phyloP scores from a whole-genome alignment of 768 basidiomycete genomes.

The Hypsizygus marmoreus region DNA sequence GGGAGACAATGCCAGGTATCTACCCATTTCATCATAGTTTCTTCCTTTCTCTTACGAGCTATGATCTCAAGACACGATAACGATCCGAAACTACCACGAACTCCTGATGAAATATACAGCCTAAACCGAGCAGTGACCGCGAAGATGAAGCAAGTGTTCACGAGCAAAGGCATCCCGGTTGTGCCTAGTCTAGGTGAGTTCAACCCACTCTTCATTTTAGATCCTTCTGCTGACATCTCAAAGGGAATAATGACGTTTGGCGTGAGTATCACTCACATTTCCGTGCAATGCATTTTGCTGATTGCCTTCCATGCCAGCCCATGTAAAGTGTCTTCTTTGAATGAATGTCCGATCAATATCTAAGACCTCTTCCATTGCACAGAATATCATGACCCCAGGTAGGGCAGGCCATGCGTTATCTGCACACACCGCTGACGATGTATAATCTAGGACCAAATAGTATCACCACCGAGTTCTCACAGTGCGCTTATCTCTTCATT shows the following conservation, averaged over 20 bases:
- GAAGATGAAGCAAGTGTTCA: slow-evolving; percentile 77
- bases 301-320: slow-evolving; percentile 42
- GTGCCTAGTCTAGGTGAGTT: slow-evolving; percentile 75
- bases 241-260: slow-evolving; percentile 93
- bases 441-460: slow-evolving; percentile 58
- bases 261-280: slow-evolving; percentile 48
- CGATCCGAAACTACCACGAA: slow-evolving; percentile 79
- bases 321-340: slow-evolving; percentile 42
- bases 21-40: slow-evolving; percentile 1
- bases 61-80: slow-evolving; percentile 71
- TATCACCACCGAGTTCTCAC: slow-evolving; percentile 66
- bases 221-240: background rate
- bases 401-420: slow-evolving; percentile 13
- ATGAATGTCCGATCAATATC: slow-evolving; percentile 6
- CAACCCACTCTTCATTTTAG: background rate
- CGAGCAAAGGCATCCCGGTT: slow-evolving; percentile 69
- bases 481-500: slow-evolving; percentile 44
- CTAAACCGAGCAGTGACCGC: slow-evolving; percentile 67
- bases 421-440: slow-evolving; percentile 12
- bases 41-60: slow-evolving; percentile 1
- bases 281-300: slow-evolving; percentile 11
- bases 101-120: slow-evolving; percentile 75
- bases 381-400: slow-evolving; percentile 75
- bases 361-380: slow-evolving; percentile 17
- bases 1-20: slow-evolving; percentile 73